Percentiles rank a stretch among this genome's conserved stretches.
Conservation (phyloP, 2,329 filamentous ascomycete genomes). For the Penicillium oxalicum region DNA sequence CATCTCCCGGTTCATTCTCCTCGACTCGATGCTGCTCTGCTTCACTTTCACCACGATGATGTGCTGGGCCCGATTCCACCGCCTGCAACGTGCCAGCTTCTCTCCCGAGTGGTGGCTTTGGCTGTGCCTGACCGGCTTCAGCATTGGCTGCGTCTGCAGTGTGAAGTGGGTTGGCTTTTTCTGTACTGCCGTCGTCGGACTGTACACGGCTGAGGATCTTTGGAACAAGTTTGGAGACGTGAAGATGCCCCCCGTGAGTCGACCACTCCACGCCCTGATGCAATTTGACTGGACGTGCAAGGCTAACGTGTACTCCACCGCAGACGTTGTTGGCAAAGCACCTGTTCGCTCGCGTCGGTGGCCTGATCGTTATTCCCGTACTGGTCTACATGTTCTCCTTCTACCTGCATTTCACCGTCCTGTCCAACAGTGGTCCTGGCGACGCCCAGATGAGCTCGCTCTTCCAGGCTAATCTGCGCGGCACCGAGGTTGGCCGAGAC, state of each 20-base stretch:
- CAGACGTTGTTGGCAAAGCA: conserved; percentile 67
- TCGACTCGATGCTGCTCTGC: conserved; percentile 97
- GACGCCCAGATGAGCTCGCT: conserved; percentile 99
- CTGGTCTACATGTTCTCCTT: conserved; percentile 95
- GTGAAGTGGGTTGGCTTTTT: conserved; percentile 98
- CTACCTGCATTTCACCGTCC: conserved; percentile 85
- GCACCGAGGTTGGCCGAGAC: conserved; percentile 88
- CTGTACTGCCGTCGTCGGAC: conserved; percentile 84
- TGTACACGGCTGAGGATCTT: conserved; percentile 93
- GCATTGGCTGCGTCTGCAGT: conserved; percentile 96
- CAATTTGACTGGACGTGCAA: too few species aligned
- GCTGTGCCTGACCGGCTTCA: conserved; percentile 88
- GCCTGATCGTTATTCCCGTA: conserved; percentile 81
- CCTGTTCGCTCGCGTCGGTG: conserved; percentile 70
- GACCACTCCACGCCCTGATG: too few species aligned
- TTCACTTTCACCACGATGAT: conserved; percentile 97
- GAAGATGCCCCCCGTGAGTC: conserved; percentile 74
- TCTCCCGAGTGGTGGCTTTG: conserved; percentile 89
- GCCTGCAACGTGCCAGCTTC: conserved; percentile 77
- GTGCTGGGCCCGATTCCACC: conserved; percentile 96
- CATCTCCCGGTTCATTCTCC: conserved; percentile 94
- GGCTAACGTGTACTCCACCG: conserved; percentile 19
- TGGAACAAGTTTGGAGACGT: conserved; percentile 97
- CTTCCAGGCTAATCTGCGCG: conserved; percentile 93
- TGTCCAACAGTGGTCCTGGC: conserved; percentile 88